A percentile compares a stretch with the other conserved stretches of the same genome.
Evolutionary conservation across 2,329 filamentous ascomycete genomes (phyloP).

Genomic region (Fusarium beomiforme): DNA sequence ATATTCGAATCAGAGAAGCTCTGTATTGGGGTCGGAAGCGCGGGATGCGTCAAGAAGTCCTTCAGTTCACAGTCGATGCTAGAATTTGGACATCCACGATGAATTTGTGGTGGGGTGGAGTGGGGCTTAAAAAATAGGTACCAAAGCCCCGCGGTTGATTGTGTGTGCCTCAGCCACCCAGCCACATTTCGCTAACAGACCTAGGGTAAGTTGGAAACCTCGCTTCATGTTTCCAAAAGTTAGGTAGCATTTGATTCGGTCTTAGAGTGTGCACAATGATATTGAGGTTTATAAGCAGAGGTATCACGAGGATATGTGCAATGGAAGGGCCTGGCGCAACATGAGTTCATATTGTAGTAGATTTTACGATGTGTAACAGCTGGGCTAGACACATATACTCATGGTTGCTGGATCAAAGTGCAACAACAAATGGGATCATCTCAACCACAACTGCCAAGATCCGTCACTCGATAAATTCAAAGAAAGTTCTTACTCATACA

Average conservation of each 20-base stretch:
- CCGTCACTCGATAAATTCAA: not conserved
- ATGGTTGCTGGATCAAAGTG: not conserved
- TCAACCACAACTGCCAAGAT: not conserved
- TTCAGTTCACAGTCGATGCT: constrained; percentile 39
- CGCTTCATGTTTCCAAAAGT: not conserved
- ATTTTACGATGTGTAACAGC: not conserved
- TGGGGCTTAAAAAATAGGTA: constrained; percentile 43
- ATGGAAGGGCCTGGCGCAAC: not conserved
- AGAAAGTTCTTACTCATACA: constrained; percentile 2
- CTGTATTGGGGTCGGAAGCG: constrained; percentile 29
- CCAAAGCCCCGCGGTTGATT: constrained; percentile 45
- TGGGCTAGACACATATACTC: not conserved
- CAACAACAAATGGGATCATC: not conserved
- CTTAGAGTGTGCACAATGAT: no score
- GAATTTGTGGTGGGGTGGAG: constrained; percentile 57
- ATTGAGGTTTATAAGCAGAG: not conserved
- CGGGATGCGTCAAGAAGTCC: constrained; percentile 39
- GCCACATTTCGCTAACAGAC: constrained; percentile 22
- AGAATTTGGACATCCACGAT: constrained; percentile 49
- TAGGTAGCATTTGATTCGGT: not conserved
- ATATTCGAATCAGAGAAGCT: constrained; percentile 15
- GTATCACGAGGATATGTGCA: no score
- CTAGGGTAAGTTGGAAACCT: constrained; percentile 13
- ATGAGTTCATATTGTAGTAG: not conserved
- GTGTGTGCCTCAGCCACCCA: constrained; percentile 41